A percentile compares a stretch with the other conserved stretches of the same genome.
phyloP scores from a whole-genome alignment of 257 asterid genomes.

The Primulina huaijiensis region DNA sequence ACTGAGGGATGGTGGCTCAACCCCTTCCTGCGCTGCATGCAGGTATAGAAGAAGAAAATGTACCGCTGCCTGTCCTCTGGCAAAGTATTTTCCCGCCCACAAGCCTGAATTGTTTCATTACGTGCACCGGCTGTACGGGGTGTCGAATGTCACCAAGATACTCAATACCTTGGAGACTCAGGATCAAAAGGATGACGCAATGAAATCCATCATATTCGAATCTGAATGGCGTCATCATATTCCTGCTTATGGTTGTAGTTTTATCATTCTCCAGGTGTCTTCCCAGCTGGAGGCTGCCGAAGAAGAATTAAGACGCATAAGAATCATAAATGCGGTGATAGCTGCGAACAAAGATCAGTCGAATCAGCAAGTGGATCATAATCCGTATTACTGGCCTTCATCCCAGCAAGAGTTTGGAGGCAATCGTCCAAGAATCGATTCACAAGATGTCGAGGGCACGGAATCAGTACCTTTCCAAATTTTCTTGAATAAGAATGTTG shows the following conservation, averaged over 20 bases:
- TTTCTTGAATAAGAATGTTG: too few species aligned
- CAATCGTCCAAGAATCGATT: too few species aligned
- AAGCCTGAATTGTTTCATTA: constrained; percentile 47
- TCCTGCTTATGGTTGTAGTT: constrained; percentile 54
- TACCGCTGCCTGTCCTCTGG: constrained; percentile 46
- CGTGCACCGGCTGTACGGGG: constrained; percentile 69
- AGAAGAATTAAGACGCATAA: too few species aligned
- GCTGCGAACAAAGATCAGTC: too few species aligned
- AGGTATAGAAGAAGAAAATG: constrained; percentile 66
- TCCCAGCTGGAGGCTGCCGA: too few species aligned
- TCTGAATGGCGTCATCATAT: constrained; percentile 47
- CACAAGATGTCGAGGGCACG: too few species aligned
- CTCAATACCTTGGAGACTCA: constrained; percentile 23
- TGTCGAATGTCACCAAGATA: constrained; percentile 41
- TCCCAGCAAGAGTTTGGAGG: too few species aligned
- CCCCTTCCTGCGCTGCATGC: constrained; percentile 82
- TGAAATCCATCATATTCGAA: constrained; percentile 66
- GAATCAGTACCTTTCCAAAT: too few species aligned
- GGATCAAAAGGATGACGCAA: constrained; percentile 51
- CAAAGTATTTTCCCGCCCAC: constrained; percentile 64
- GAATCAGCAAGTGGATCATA: too few species aligned
- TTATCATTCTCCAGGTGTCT: not conserved
- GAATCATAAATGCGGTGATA: too few species aligned
- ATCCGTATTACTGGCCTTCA: too few species aligned
- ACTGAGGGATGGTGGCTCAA: constrained; percentile 45